Base-by-base conservation (phyloP, 2,329 filamentous ascomycete species). In the Coleophoma eucalyptorum region DNA sequence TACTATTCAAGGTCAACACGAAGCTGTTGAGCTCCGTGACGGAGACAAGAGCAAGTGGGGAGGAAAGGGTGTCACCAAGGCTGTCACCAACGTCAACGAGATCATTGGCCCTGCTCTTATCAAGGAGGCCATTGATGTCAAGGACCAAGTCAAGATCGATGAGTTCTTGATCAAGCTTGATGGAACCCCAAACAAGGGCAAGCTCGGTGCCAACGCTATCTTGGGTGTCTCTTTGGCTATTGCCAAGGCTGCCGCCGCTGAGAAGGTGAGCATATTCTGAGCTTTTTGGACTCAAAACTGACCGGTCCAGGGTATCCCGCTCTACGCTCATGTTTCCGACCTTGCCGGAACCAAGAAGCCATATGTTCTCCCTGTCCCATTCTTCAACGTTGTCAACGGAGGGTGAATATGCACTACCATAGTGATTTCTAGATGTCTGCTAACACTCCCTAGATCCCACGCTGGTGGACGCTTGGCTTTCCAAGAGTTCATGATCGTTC, bases 401-500 rank as follows among this genome's bases (percentile, higher is more conserved):
- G 72, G 72, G 67, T 67, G 58, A 49, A 62, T 55, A 44, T 40
- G 4, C n/a, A 64, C 79, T 26, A 40, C n/a, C 16, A 38, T 4
- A 40, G n/a, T 11, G 15, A 47, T 32, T 20, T 43, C 26, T n/a
- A 49, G 40, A 26, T 18, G 1, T 40, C 8, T 40, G 35, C 60
- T 66, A 48, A 67, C 18, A 21, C 15, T 13, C 20, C 16, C 26
- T 32, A 87, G 94, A 63, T 97, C 93, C 67, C 94, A 99, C 80
- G 94, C 94, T 62, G 94, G 94, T 83, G 94, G 94, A 68, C 90
- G 92, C 71, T 84, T 95, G 64, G 90, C 90, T 62, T 95, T 95
- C 84, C 90, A 95, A 76, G 90, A 95, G 76, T 95, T 95, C 82
- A 95, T 95, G 90, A 93, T 95, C 64, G 90, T 93, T 52, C 90